Evolutionary conservation across 805 yeast species (phyloP).

Genomic region (Yarrowia hollandica): DNA sequence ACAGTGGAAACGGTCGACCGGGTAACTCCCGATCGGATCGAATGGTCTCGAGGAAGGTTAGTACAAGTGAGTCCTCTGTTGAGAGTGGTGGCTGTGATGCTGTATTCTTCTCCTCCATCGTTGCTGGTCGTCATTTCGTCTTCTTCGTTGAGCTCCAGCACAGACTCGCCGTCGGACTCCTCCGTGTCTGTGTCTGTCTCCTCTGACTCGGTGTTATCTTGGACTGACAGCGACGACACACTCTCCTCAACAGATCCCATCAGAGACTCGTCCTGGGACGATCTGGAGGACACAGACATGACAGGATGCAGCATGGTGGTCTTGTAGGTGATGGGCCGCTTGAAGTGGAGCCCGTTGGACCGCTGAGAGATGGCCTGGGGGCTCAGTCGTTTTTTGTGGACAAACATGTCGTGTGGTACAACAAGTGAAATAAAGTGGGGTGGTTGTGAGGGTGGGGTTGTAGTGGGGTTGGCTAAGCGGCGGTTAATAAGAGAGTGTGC

Average conservation of each 20-base stretch:
- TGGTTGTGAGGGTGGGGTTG: no score
- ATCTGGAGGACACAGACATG: conserved; percentile 11
- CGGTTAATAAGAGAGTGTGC: neutral
- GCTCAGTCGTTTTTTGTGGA: neutral
- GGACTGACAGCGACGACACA: neutral
- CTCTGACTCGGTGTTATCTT: neutral
- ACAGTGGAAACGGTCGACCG: conserved; percentile 3
- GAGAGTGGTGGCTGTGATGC: neutral
- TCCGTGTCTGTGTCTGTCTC: neutral
- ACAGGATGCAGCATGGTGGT: conserved; percentile 7
- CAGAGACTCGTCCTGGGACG: conserved; percentile 9
- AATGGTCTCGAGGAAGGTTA: neutral
- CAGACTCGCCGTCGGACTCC: neutral
- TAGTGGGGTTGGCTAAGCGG: neutral
- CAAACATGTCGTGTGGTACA: conserved; percentile 6
- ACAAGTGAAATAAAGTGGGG: neutral
- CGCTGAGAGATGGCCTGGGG: conserved; percentile 29
- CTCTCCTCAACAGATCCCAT: neutral
- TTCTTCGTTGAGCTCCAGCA: neutral
- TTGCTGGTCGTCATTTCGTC: neutral
- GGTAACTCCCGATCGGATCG: conserved; percentile 2
- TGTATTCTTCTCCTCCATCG: neutral
- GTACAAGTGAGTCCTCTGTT: conserved; percentile 5
- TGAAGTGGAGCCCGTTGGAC: conserved; percentile 30
- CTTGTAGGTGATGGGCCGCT: conserved; percentile 16